Conservation (phyloP, 108 stramenopile genomes). For the Aureococcus anophagefferens region DNA sequence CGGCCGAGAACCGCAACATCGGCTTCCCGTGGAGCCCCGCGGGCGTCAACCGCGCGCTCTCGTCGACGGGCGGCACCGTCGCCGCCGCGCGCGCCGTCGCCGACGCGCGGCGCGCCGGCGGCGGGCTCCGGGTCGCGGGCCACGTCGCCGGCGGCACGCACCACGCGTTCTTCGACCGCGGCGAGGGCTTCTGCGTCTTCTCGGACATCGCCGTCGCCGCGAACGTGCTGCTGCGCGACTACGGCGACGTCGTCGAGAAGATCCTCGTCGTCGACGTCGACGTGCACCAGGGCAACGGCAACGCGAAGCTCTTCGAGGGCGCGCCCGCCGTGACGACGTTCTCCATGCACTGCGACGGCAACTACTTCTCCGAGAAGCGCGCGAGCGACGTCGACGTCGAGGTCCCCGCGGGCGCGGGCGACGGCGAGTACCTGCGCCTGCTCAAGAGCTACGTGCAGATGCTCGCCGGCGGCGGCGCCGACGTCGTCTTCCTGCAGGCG, state of each 20-base stretch:
- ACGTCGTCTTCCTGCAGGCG: constrained; percentile 71
- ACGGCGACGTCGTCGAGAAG: constrained; percentile 35
- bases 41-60: constrained; percentile 64
- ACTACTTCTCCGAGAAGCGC: constrained; percentile 71
- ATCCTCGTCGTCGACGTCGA: constrained; percentile 77
- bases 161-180: constrained; percentile 76
- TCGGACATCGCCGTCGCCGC: constrained; percentile 77
- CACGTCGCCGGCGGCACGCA: constrained; percentile 89
- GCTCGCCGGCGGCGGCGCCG: constrained; percentile 26
- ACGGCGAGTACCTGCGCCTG: constrained; percentile 60
- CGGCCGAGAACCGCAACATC: constrained; percentile 66
- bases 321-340: constrained; percentile 55
- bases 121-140: constrained; percentile 39
- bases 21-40: constrained; percentile 80
- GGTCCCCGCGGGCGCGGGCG: constrained; percentile 54
- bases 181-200: constrained; percentile 89
- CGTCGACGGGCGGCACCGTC: constrained; percentile 77
- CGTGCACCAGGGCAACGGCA: constrained; percentile 89
- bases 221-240: constrained; percentile 61
- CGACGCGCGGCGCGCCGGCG: too few species aligned
- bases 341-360: constrained; percentile 63
- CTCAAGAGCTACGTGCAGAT: constrained; percentile 59
- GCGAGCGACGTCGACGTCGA: constrained; percentile 67
- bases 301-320: constrained; percentile 63
- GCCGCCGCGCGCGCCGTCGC: constrained; percentile 59